Percentiles rank a stretch among this genome's conserved stretches.
These are phyloP conservation scores for Bruguiera gymnorhiza DNA, from an alignment of 345 rosid species.

Conservation along the genomic window DNA sequence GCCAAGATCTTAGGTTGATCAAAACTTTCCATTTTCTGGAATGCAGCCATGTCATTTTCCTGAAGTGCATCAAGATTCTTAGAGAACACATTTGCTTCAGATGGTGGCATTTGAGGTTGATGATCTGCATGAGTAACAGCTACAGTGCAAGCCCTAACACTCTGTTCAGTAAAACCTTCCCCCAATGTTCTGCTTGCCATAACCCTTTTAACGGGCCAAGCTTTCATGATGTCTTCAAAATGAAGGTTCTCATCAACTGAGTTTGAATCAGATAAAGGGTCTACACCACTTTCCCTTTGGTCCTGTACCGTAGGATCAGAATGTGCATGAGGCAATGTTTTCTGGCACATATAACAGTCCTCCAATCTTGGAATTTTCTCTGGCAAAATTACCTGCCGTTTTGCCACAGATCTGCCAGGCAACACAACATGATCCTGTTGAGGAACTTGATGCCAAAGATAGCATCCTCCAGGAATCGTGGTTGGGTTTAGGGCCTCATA, in stretches of 20 bases:
- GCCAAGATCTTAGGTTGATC: slow-evolving; percentile 28
- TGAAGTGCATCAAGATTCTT: slow-evolving; percentile 25
- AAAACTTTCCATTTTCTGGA: slow-evolving; percentile 23
- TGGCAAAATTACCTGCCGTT: slow-evolving; percentile 32
- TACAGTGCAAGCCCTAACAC: slow-evolving; percentile 26
- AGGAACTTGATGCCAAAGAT: slow-evolving; percentile 47
- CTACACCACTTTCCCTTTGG: slow-evolving; percentile 24
- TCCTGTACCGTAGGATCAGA: slow-evolving; percentile 50
- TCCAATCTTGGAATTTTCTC: slow-evolving; percentile 42
- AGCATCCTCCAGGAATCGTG: slow-evolving; percentile 43
- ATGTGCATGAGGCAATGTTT: slow-evolving; percentile 66
- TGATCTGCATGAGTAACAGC: slow-evolving; percentile 30
- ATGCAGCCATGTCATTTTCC: slow-evolving; percentile 22
- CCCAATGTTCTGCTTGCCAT: slow-evolving; percentile 32
- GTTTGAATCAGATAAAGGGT: slow-evolving; percentile 25
- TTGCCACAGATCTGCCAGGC: slow-evolving; percentile 42
- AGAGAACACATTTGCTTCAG: slow-evolving; percentile 27
- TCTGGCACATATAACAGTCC: slow-evolving; percentile 57
- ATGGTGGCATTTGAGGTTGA: slow-evolving; percentile 26
- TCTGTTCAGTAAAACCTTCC: slow-evolving; percentile 41
- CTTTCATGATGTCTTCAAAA: slow-evolving; percentile 35
- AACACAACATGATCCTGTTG: slow-evolving; percentile 38
- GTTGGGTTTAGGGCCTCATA: slow-evolving; percentile 40
- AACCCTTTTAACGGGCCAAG: slow-evolving; percentile 24
- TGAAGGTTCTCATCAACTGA: slow-evolving; percentile 45